These are phyloP conservation scores for Kernera saxatilis DNA, from an alignment of 345 rosid species.

Conservation along the genomic window DNA sequence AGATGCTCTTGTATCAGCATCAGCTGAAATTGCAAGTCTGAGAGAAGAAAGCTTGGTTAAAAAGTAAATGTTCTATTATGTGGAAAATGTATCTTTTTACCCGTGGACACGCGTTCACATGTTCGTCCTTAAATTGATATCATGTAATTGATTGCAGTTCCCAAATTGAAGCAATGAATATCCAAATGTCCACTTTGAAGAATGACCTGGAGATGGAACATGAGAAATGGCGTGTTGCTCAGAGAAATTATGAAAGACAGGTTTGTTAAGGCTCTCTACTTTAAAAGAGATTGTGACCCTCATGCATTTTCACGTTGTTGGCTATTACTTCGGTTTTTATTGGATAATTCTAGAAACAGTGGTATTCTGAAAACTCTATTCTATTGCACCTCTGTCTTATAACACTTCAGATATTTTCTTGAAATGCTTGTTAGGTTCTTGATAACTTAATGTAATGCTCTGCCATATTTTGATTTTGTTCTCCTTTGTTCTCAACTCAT, in stretches of 20 bases:
- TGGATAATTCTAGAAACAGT: not conserved
- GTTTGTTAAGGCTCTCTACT: constrained; percentile 33
- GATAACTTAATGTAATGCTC: not conserved
- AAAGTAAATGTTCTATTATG: constrained; percentile 36
- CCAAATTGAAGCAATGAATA: constrained; percentile 57
- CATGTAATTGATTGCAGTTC: constrained; percentile 46
- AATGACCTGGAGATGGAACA: constrained; percentile 69
- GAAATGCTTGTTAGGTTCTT: not conserved
- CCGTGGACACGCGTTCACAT: not conserved
- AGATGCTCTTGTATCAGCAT: constrained; percentile 61
- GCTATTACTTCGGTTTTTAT: not conserved
- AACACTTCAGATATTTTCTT: not conserved
- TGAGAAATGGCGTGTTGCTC: constrained; percentile 72
- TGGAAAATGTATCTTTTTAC: not conserved
- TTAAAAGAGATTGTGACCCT: not conserved
- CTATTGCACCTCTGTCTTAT: not conserved
- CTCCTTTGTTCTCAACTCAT: not conserved
- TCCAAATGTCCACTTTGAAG: constrained; percentile 55
- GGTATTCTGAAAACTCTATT: not conserved
- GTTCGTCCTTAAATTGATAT: constrained; percentile 8
- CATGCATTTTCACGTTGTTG: constrained; percentile 9
- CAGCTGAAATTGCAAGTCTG: constrained; percentile 57
- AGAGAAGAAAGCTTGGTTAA: constrained; percentile 63
- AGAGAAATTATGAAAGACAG: constrained; percentile 96
- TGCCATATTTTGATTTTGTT: not conserved